Base-by-base conservation (phyloP, 306 rosid species). In the Glycine soja region DNA sequence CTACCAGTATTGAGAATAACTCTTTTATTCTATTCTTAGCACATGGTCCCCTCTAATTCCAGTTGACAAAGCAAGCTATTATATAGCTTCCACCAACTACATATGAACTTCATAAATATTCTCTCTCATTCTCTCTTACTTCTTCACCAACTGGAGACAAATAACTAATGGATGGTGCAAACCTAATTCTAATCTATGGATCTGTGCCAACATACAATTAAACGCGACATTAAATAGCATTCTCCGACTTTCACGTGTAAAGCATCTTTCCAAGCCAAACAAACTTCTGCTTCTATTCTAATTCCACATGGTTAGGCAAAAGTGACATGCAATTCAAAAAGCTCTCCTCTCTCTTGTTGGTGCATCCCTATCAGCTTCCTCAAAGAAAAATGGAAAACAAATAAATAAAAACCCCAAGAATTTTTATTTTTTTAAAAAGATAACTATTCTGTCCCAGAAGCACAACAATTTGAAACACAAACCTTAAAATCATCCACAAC, bases 401-500 rank as follows among this genome's bases (percentile, higher is more conserved):
- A 24, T 24, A 24, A 24, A 24, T 24, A 0, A 24, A 24, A 24
- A 24, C 30, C 30, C 30, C 30, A 24, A 38, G 43, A 38, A n/a
- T n/a, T n/a, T n/a, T n/a, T n/a, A n/a, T n/a, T n/a, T n/a, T n/a
- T n/a, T n/a, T n/a, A n/a, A n/a, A n/a, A n/a, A n/a, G 43, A 52
- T 12, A 38, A 68, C 65, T 19, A 48, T 6, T 82, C 43, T 56
- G 13, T 40, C 6, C 61, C 63, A 68, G 66, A 57, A 56, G 57
- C 42, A 16, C 74, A 24, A 12, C 85, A 67, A 7, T 81, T 46
- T 65, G 69, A 81, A 81, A 51, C 51, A 81, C 61, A 81, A 74
- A 75, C 52, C 64, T 8, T 8, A 73, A 73, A 56, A 66, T 84
- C 58, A 84, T 42, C 9, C 46, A 36, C 40, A 36, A 36, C 3